These are phyloP conservation scores for Endogone sp. DNA, from an alignment of 192 early-diverging fungal species.

Conservation along the genomic window DNA sequence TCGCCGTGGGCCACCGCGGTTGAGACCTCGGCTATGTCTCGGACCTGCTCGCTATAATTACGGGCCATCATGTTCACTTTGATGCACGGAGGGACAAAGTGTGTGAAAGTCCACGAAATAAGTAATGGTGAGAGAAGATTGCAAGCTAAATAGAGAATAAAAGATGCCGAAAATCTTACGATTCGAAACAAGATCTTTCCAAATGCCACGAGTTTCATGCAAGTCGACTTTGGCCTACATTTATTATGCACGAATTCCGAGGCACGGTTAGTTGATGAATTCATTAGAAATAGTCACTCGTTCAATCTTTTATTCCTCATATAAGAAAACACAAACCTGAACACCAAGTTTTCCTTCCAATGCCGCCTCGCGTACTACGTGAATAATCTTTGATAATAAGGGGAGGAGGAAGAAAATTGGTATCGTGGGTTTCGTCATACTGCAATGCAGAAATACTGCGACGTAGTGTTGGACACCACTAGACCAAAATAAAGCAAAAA, in stretches of 20 bases:
- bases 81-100: neutral
- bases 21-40: constrained; percentile 57
- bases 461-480: too few species aligned
- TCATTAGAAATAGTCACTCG: too few species aligned
- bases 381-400: too few species aligned
- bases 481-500: too few species aligned
- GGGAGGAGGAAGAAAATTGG: too few species aligned
- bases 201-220: constrained; percentile 44
- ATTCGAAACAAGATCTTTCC: constrained; percentile 51
- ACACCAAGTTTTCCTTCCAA: constrained; percentile 72
- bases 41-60: constrained; percentile 54
- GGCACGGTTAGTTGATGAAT: too few species aligned
- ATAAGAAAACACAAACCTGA: too few species aligned
- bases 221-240: constrained; percentile 31
- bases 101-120: too few species aligned
- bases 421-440: too few species aligned
- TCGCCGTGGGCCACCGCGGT: constrained; percentile 55
- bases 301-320: too few species aligned
- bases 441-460: too few species aligned
- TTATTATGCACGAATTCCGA: neutral
- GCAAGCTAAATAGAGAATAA: neutral
- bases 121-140: neutral
- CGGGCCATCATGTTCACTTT: constrained; percentile 55
- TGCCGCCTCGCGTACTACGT: constrained; percentile 66
- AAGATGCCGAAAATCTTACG: constrained; percentile 49